Base-by-base conservation (phyloP, 805 yeast genomes). In the Sugiyamaella lignohabitans region DNA sequence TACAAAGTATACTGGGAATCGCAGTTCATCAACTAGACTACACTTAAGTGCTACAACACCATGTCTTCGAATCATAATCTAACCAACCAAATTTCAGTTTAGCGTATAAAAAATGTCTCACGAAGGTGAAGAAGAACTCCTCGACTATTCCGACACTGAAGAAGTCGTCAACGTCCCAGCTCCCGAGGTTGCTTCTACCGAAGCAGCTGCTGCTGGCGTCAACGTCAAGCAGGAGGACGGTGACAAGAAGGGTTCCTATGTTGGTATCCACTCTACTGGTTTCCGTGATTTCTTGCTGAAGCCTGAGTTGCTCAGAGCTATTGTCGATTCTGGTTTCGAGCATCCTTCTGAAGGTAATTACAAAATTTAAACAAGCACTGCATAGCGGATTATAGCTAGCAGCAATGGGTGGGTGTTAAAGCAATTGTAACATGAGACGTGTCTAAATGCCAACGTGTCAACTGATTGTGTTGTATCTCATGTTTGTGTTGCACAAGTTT, bases 101-200 rank as follows among this genome's bases (percentile, higher is more conserved):
- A n/a, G n/a, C n/a, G n/a, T 27, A 8, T 27, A 14, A 27, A 48
- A 47, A 34, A 85, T 87, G 95, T 87, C 96, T 48, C 85, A 86
- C 83, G 94, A 85, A 78, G 94, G 93, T 64, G 98, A 91, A 84
- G 98, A 93, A 85, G 98, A 93, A 78, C 80, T 93, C 67, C 82
- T 93, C 72, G 98, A 93, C 69, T 93, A 93, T 81, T 89, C 97
- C 67, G 98, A 93, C 68, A 85, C 94, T 68, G 98, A 91, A 74
- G 98, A 93, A 69, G 83, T 86, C 68, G 87, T 84, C 58, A 40
- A 67, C 56, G 76, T 78, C 47, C 64, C 79, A 53, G 65, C 73
- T 51, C 11, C 32, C 14, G 32, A 27, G 14, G 32, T 14, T 27
- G 68, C 74, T 48, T 65, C 64, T 17, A 53, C 64, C 46, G 69